A percentile compares a stretch with the other conserved stretches of the same genome.
phyloP scores from a whole-genome alignment of 192 early-diverging fungal genomes.

The Borealophlyctis nickersoniae region DNA sequence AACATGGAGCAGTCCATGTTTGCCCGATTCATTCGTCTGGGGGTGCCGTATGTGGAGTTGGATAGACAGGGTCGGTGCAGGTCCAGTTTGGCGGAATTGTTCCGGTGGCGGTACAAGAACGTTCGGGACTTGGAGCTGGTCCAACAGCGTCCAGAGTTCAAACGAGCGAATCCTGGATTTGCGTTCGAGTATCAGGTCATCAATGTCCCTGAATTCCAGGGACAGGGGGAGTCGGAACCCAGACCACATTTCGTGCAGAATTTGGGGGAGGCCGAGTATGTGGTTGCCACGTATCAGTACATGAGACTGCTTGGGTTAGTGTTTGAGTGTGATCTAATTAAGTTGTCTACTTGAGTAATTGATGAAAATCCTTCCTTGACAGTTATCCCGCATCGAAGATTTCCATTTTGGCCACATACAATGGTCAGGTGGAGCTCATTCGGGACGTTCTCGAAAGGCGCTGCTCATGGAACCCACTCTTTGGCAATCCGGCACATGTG shows the following conservation, averaged over 20 bases:
- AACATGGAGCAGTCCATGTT: conserved; percentile 97
- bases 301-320: conserved; percentile 89
- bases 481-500: conserved; percentile 73
- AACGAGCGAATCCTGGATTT: conserved; percentile 81
- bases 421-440: conserved; percentile 93
- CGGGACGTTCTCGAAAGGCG: conserved; percentile 81
- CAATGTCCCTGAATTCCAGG: conserved; percentile 73
- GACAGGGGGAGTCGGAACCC: conserved; percentile 83
- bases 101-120: conserved; percentile 75
- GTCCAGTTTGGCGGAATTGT: conserved; percentile 75
- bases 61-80: conserved; percentile 87
- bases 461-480: conserved; percentile 83
- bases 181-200: conserved; percentile 83
- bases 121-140: conserved; percentile 66
- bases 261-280: conserved; percentile 95
- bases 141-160: conserved; percentile 43
- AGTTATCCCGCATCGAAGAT: conserved; percentile 87
- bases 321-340: conserved; percentile 15
- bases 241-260: conserved; percentile 90
- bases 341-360: not conserved
- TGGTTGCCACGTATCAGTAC: conserved; percentile 93
- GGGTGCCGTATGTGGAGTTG: conserved; percentile 87
- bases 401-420: conserved; percentile 93
- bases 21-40: conserved; percentile 83
- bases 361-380: not conserved